Base-by-base conservation (phyloP, 2,329 filamentous ascomycete species). In the Lecanoromycetidae sp. region DNA sequence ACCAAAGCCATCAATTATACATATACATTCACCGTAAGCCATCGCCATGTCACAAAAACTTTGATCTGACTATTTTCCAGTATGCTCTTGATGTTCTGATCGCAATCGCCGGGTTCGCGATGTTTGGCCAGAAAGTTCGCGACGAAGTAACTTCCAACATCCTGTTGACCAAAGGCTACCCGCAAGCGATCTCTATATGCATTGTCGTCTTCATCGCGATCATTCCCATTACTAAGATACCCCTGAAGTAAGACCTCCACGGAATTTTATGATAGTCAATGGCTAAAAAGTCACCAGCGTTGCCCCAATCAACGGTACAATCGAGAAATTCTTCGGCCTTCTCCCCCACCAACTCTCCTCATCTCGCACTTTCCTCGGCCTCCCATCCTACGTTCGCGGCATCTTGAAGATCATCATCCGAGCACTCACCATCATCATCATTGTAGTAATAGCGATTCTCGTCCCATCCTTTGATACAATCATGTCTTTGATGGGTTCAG, bases 181-280 rank as follows among this genome's bases (percentile, higher is more conserved):
- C 90, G 1, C 68, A 75, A 10, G 72, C 70, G 1, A 65, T 94
- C 33, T 86, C 80, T n/a, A 66, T 90, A 38, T 70, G 90, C 55
- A 83, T 95, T 63, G 87, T 87, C 54, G 70, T 85, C 52, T 90
- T 88, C 63, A 84, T 96, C 56, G 83, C 83, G 59, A 87, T 95
- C 60, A 94, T 96, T 54, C 91, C 90, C 0, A 70, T 98, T 43
- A 95, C 90, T 29, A 98, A 98, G 66, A 80, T 95, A n/a, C 87
- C 88, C 0, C 71, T 95, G 29, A 93, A 88, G 63, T 72, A 61
- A 61, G 63, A 25, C 13, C 19, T 29, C 25, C n/a, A 39, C 12
- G 23, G 35, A 2, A 26, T 27, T 17, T 34, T 36, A 17, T 2
- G 22, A 1, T 19, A 13, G 43, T 39, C 27, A 45, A 8, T 46